phyloP scores from a whole-genome alignment of 148 eudicot species.

The Arctostaphylos glauca region DNA sequence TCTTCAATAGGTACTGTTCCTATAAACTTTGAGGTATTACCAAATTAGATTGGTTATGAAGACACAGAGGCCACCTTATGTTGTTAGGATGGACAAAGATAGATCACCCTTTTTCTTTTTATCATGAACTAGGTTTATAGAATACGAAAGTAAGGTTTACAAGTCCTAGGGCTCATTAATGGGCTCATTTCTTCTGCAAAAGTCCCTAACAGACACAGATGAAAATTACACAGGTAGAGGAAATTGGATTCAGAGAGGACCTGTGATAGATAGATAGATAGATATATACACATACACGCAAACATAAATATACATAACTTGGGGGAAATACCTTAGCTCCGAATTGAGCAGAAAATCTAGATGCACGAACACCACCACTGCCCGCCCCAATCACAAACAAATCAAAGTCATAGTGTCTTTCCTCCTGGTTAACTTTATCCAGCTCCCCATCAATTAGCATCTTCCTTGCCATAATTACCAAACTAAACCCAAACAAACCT shows the following conservation, averaged over 20 bases:
- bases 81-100: not conserved
- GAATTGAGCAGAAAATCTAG: slow-evolving; percentile 76
- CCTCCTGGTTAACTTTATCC: slow-evolving; percentile 30
- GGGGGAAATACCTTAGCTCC: slow-evolving; percentile 74
- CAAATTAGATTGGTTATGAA: not conserved
- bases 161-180: not conserved
- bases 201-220: not conserved
- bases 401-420: slow-evolving; percentile 69
- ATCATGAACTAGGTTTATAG: not conserved
- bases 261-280: not conserved
- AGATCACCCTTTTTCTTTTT: not conserved
- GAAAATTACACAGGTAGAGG: not conserved
- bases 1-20: not conserved
- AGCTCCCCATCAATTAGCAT: slow-evolving; percentile 74
- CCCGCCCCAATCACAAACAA: slow-evolving; percentile 97
- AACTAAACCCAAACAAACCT: slow-evolving; percentile 17
- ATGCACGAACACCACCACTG: slow-evolving; percentile 95
- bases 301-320: not conserved
- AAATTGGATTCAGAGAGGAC: not conserved
- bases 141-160: not conserved
- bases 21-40: not conserved
- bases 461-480: slow-evolving; percentile 58
- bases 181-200: not conserved
- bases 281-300: not conserved
- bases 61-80: not conserved